phyloP scores from a whole-genome alignment of 106 monocot species.

The Iris macrosiphon region DNA sequence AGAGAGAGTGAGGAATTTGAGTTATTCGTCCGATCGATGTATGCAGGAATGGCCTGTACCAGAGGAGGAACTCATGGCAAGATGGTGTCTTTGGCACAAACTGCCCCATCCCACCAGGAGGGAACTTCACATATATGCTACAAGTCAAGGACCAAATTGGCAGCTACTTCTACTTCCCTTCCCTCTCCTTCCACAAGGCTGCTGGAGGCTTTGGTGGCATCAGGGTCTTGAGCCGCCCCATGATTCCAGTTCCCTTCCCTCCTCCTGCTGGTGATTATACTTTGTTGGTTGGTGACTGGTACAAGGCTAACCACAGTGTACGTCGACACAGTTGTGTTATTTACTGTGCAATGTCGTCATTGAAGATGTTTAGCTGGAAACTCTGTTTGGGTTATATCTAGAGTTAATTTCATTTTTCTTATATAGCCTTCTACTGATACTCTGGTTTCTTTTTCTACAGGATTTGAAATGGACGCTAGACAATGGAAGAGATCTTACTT shows the following conservation, averaged over 20 bases:
- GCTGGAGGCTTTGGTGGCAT: conserved; percentile 19
- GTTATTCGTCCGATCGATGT: too few relatives aligned
- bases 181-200: conserved; percentile 15
- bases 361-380: too few relatives aligned
- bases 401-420: neutral
- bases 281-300: conserved; percentile 22
- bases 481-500: conserved; percentile 8
- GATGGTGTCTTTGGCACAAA: conserved; percentile 26
- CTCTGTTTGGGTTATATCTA: too few relatives aligned
- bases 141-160: conserved; percentile 26
- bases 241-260: conserved; percentile 16
- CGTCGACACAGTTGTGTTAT: neutral
- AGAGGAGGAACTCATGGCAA: conserved; percentile 24
- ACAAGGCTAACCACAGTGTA: conserved; percentile 21
- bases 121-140: conserved; percentile 16
- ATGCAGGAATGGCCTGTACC: conserved; percentile 13
- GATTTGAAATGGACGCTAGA: conserved; percentile 10
- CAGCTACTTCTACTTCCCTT: conserved; percentile 24
- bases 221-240: conserved; percentile 1
- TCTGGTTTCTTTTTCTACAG: neutral
- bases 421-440: neutral
- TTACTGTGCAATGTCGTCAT: too few relatives aligned
- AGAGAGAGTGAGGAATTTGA: too few relatives aligned
- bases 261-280: conserved; percentile 14
- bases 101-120: conserved; percentile 21